A percentile compares a stretch with the other conserved stretches of the same genome.
phyloP scores from a whole-genome alignment of 1,284 basidiomycete genomes.

The Moniliophthora roreri region DNA sequence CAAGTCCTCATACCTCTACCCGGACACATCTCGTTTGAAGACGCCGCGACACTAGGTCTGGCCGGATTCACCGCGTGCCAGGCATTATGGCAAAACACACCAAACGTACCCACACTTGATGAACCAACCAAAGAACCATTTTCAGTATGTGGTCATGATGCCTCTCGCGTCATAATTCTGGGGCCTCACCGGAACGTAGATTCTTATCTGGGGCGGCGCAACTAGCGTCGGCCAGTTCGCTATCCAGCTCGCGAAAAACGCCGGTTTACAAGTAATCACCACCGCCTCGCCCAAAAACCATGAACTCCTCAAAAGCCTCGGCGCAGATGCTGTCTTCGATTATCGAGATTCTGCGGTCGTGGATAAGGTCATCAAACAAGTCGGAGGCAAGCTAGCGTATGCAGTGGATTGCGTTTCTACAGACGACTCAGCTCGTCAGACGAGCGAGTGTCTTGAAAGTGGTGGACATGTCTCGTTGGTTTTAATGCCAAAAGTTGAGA shows the following conservation, averaged over 20 bases:
- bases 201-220: conserved; percentile 38
- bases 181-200: neutral
- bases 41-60: conserved; percentile 27
- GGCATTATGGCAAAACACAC: conserved; percentile 21
- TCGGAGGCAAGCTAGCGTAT: conserved; percentile 13
- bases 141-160: conserved; percentile 12
- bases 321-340: conserved; percentile 39
- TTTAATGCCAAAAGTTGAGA: conserved; percentile 2
- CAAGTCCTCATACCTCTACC: conserved; percentile 28
- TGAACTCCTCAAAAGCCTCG: conserved; percentile 5
- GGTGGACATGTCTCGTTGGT: conserved; percentile 10
- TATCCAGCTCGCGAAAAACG: conserved; percentile 38
- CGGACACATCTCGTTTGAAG: conserved; percentile 25
- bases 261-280: conserved; percentile 37
- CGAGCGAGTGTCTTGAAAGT: conserved; percentile 9
- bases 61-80: conserved; percentile 23
- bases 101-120: conserved; percentile 17
- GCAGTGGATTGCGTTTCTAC: conserved; percentile 22
- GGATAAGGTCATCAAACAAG: conserved; percentile 19
- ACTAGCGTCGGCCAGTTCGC: conserved; percentile 36
- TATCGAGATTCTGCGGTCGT: conserved; percentile 25
- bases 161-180: neutral
- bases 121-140: conserved; percentile 15
- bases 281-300: conserved; percentile 29
- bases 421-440: conserved; percentile 16